A percentile compares a stretch with the other conserved stretches of the same genome.
Evolutionary conservation across 805 yeast genomes (phyloP).

Genomic region (Babjeviella inositovora): DNA sequence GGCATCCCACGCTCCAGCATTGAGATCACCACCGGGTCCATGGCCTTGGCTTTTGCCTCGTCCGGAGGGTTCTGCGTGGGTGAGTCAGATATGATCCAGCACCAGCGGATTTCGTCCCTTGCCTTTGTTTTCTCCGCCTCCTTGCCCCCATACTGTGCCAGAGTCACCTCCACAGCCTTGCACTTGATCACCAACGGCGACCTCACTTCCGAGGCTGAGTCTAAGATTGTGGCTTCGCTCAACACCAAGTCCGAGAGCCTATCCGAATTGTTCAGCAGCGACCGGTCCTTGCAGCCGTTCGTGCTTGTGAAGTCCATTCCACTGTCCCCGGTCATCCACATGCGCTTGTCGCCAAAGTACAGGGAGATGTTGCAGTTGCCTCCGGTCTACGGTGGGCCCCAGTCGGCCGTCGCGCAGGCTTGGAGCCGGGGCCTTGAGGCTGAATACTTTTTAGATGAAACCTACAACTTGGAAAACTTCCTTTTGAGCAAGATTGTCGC

Average conservation of each 20-base stretch:
- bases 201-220: constrained; percentile 11
- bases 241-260: constrained; percentile 21
- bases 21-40: constrained; percentile 76
- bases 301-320: constrained; percentile 37
- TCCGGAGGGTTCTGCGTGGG: constrained; percentile 95
- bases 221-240: constrained; percentile 14
- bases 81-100: constrained; percentile 64
- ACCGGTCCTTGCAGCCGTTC: constrained; percentile 15
- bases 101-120: constrained; percentile 79
- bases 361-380: constrained; percentile 31
- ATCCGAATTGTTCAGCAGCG: constrained; percentile 20
- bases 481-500: constrained; percentile 57
- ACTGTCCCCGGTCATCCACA: constrained; percentile 54
- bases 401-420: constrained; percentile 19
- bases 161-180: constrained; percentile 39
- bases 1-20: constrained; percentile 45
- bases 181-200: constrained; percentile 25
- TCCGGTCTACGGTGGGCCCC: constrained; percentile 27
- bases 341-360: constrained; percentile 32
- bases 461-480: constrained; percentile 34
- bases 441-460: constrained; percentile 18
- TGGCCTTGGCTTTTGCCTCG: constrained; percentile 69
- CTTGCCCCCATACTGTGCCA: constrained; percentile 82
- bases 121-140: constrained; percentile 94
- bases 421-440: constrained; percentile 24